A percentile compares a stretch with the other conserved stretches of the same genome.
Evolutionary conservation across 1,284 basidiomycete genomes (phyloP).

Genomic region (Tylopilus sp.): DNA sequence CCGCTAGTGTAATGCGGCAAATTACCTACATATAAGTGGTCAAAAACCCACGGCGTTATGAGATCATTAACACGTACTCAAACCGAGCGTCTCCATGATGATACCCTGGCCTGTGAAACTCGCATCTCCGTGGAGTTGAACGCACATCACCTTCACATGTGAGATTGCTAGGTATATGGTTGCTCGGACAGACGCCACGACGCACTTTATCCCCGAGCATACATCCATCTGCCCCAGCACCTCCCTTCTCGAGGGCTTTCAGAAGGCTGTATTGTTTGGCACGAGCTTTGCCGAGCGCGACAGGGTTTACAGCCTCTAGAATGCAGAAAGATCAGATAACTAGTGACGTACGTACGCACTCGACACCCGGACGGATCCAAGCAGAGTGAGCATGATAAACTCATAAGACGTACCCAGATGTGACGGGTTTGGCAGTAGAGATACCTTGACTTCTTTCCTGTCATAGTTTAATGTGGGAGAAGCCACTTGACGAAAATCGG

Average conservation of each 20-base stretch:
- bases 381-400: not conserved
- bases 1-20: constrained; percentile 87
- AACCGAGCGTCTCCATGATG: constrained; percentile 81
- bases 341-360: not conserved
- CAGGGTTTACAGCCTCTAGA: constrained; percentile 79
- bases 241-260: constrained; percentile 46
- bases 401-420: constrained; percentile 59
- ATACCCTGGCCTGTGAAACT: constrained; percentile 88
- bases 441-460: constrained; percentile 58
- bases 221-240: constrained; percentile 49
- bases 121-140: constrained; percentile 87
- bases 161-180: not conserved
- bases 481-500: constrained; percentile 40
- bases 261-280: constrained; percentile 88
- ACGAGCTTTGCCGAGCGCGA: constrained; percentile 84
- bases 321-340: not conserved
- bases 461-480: constrained; percentile 58
- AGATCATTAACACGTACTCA: constrained; percentile 51
- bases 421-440: constrained; percentile 83
- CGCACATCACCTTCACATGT: constrained; percentile 61
- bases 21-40: constrained; percentile 48
- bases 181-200: not conserved
- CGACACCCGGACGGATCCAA: not conserved
- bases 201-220: constrained; percentile 69
- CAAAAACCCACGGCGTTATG: not conserved